phyloP scores from a whole-genome alignment of 352 stramenopile genomes.

The Globisporangium carolinianum region DNA sequence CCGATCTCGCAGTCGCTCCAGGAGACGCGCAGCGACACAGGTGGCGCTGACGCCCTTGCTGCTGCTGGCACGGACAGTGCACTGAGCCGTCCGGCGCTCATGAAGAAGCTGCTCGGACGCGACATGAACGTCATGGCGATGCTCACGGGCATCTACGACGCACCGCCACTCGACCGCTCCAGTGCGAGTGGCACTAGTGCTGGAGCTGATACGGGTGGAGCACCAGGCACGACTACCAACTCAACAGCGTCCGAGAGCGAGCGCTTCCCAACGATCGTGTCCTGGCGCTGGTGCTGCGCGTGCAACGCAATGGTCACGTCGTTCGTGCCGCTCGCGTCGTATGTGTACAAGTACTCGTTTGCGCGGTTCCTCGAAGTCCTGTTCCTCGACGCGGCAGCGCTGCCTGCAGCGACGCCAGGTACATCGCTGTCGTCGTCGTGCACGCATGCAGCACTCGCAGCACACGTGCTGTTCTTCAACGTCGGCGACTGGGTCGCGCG shows the following conservation, averaged over 20 bases:
- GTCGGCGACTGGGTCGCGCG: constrained; percentile 65
- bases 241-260: constrained; percentile 15
- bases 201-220: neutral
- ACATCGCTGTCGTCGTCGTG: constrained; percentile 17
- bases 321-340: constrained; percentile 79
- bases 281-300: constrained; percentile 96
- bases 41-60: constrained; percentile 10
- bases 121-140: constrained; percentile 43
- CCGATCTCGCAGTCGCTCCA: constrained; percentile 28
- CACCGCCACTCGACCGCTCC: constrained; percentile 10
- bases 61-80: constrained; percentile 1
- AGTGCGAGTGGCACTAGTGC: constrained; percentile 3
- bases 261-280: constrained; percentile 78
- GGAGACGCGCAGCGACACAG: constrained; percentile 23
- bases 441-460: constrained; percentile 41
- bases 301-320: constrained; percentile 92
- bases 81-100: constrained; percentile 15
- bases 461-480: constrained; percentile 80
- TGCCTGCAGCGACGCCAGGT: constrained; percentile 29
- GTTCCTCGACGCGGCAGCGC: constrained; percentile 83
- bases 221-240: no score
- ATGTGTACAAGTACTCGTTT: constrained; percentile 97
- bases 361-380: constrained; percentile 96
- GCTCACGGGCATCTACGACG: constrained; percentile 28
- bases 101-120: constrained; percentile 18